A percentile compares a stretch with the other conserved stretches of the same genome.
phyloP scores from a whole-genome alignment of 2,329 filamentous ascomycete genomes.

The Curvularia sp. region DNA sequence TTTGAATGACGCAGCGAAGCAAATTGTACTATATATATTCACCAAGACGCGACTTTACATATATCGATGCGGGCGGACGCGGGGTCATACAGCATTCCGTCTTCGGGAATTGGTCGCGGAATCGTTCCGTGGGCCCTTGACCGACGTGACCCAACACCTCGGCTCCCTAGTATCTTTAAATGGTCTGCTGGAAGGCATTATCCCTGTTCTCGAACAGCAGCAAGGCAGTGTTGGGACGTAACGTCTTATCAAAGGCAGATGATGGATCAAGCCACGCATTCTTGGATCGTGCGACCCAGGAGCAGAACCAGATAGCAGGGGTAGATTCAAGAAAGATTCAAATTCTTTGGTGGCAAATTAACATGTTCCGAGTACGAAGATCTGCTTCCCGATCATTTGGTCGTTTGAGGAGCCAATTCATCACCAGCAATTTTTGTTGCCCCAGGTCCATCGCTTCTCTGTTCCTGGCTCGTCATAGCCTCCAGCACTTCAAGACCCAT shows the following conservation, averaged over 20 bases:
- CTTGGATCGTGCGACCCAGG: not conserved
- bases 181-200: not conserved
- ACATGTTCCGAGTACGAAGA: not conserved
- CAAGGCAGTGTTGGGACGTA: not conserved
- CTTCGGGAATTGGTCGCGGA: conserved; percentile 6
- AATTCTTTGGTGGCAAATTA: not conserved
- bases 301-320: not conserved
- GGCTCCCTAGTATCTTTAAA: not conserved
- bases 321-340: not conserved
- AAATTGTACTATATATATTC: not conserved
- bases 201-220: not conserved
- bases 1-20: not conserved
- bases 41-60: not conserved
- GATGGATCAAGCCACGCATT: not conserved
- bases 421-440: conserved; percentile 21
- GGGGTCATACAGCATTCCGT: conserved; percentile 8
- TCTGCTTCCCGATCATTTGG: not conserved
- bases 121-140: conserved; percentile 5
- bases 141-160: not conserved
- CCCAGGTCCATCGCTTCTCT: not conserved
- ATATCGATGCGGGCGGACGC: conserved; percentile 7
- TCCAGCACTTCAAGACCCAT: conserved; percentile 54
- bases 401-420: conserved; percentile 8
- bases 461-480: conserved; percentile 37
- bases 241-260: not conserved